Percentiles rank a stretch among this genome's conserved stretches.
These are phyloP conservation scores for Lactifluus echinatus DNA, from an alignment of 768 basidiomycete genomes.

Conservation along the genomic window DNA sequence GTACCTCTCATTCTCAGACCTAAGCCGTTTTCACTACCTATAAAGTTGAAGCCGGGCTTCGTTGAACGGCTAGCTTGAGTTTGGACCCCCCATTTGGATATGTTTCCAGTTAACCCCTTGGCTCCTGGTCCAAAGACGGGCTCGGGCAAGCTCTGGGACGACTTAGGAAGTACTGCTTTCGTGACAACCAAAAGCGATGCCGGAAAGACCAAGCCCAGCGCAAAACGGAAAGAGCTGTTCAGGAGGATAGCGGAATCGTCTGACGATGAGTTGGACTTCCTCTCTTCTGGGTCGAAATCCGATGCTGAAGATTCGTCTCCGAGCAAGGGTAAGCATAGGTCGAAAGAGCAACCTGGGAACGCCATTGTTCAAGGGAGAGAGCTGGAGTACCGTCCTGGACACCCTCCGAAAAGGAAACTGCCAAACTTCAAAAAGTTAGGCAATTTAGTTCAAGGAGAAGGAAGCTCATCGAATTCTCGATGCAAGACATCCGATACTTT, in stretches of 20 bases:
- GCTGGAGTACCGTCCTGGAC: neutral
- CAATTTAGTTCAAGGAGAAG: neutral
- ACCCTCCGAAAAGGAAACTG: conserved; percentile 4
- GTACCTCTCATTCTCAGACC: neutral
- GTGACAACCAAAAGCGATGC: neutral
- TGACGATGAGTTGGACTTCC: conserved; percentile 14
- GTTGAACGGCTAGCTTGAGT: neutral
- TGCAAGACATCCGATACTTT: neutral
- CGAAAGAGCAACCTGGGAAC: neutral
- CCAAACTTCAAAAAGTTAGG: conserved; percentile 17
- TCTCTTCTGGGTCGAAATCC: conserved; percentile 12
- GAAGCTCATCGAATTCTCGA: conserved; percentile 2
- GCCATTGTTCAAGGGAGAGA: neutral
- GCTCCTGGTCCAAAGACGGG: neutral
- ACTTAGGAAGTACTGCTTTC: conserved; percentile 8
- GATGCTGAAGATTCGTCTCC: neutral
- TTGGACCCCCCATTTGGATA: neutral
- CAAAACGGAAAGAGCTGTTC: neutral
- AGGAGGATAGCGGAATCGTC: conserved; percentile 1
- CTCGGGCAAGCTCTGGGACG: conserved; percentile 13
- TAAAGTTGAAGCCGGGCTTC: neutral
- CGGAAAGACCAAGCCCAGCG: neutral
- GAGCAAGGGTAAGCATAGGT: neutral
- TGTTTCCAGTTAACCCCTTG: neutral
- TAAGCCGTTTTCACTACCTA: neutral